Conservation (phyloP, 495 filamentous ascomycete genomes). For the Penicillium taxi region DNA sequence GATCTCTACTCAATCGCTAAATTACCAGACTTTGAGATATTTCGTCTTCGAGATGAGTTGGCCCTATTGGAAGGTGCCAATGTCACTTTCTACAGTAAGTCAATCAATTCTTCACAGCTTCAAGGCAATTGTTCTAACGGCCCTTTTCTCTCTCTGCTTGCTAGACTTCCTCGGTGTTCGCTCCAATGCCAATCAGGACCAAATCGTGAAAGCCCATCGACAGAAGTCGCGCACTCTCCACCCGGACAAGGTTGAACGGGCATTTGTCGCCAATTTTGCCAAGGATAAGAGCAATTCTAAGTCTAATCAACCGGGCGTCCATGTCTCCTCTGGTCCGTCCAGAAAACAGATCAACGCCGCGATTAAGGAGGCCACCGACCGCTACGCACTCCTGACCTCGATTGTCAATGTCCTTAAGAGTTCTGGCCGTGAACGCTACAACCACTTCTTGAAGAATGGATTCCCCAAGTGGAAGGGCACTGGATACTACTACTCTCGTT, state of each 20-base stretch:
- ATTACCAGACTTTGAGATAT: conserved; percentile 86
- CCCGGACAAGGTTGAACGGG: conserved; percentile 89
- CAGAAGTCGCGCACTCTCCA: conserved; percentile 76
- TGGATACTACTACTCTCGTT: conserved; percentile 94
- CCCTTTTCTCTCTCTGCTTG: background rate
- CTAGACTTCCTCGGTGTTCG: conserved; percentile 72
- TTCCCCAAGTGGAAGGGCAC: conserved; percentile 96
- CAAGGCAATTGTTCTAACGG: too few species aligned
- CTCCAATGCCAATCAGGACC: conserved; percentile 68
- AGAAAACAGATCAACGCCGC: conserved; percentile 62
- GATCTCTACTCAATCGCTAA: conserved; percentile 5
- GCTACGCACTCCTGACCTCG: conserved; percentile 73
- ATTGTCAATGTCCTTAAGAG: conserved; percentile 81
- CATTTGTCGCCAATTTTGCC: conserved; percentile 64
- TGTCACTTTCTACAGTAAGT: conserved; percentile 78
- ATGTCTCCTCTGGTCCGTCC: conserved; percentile 63
- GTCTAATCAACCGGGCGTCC: conserved; percentile 49
- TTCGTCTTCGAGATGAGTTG: conserved; percentile 83
- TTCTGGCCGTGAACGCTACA: conserved; percentile 73
- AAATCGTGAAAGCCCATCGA: conserved; percentile 88
- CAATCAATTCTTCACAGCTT: too few species aligned
- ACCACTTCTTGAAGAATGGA: conserved; percentile 88
- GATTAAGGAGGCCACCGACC: conserved; percentile 69
- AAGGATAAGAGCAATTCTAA: conserved; percentile 52
- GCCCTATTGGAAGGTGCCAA: conserved; percentile 64